A percentile compares a stretch with the other conserved stretches of the same genome.
phyloP scores from a whole-genome alignment of 148 eudicot species.

The Diospyros kaki region DNA sequence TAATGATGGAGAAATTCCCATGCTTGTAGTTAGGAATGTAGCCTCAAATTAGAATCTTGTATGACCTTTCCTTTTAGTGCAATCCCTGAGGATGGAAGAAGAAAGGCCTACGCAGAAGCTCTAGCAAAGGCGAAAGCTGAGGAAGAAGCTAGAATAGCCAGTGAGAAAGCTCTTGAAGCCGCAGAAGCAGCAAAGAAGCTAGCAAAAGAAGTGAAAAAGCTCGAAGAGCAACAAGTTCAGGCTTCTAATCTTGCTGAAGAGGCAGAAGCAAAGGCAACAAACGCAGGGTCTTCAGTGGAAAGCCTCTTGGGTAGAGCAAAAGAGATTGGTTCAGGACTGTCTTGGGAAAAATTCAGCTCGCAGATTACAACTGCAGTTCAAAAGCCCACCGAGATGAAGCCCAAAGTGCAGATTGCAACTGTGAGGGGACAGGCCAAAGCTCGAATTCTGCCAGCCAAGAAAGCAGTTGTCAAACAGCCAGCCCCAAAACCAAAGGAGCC shows the following conservation, averaged over 20 bases:
- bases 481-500: slow-evolving; percentile 24
- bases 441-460: slow-evolving; percentile 44
- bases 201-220: slow-evolving; percentile 49
- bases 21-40: not conserved
- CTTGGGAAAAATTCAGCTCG: slow-evolving; percentile 74
- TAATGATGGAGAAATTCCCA: no score
- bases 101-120: slow-evolving; percentile 77
- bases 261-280: slow-evolving; percentile 52
- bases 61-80: slow-evolving; percentile 29
- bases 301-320: slow-evolving; percentile 53
- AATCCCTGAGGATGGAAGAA: slow-evolving; percentile 92
- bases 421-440: slow-evolving; percentile 96
- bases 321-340: slow-evolving; percentile 45
- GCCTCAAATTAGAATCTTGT: not conserved
- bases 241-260: slow-evolving; percentile 56
- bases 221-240: slow-evolving; percentile 42
- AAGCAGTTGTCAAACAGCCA: slow-evolving; percentile 54
- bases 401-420: slow-evolving; percentile 76
- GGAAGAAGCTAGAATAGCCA: slow-evolving; percentile 64
- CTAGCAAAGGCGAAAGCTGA: slow-evolving; percentile 71
- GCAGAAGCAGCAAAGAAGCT: slow-evolving; percentile 50
- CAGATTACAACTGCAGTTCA: slow-evolving; percentile 63
- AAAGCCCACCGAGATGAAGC: slow-evolving; percentile 29
- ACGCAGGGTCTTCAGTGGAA: slow-evolving; percentile 55
- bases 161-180: slow-evolving; percentile 61